Evolutionary conservation across 2,329 filamentous ascomycete species (phyloP), one percentile per base, ranked within the genome.

Genomic region (Claviceps sp.): DNA sequence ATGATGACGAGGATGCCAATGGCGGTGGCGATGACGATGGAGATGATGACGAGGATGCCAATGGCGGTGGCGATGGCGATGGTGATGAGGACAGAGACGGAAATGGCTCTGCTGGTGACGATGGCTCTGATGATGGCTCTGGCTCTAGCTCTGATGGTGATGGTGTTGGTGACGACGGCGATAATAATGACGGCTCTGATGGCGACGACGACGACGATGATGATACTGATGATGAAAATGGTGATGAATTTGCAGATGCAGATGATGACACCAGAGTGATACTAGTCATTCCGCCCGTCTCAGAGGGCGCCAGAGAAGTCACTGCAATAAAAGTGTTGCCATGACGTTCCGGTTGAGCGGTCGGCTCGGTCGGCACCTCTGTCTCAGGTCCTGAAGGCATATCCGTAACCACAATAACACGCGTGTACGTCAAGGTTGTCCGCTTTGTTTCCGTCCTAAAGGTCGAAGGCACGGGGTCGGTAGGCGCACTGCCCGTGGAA

Each of bases 391-490:
- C 26, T 5, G 45, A 53, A 11, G 54, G 9, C 14, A 6, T 20
- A 22, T 52, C 50, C 3, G 50, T 52, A 18, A 54, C 13, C 18
- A 48, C 41, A 4, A 51, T 24, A 26, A 40, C 7, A 22, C 34
- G 48, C 37, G 54, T 55, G 2, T 37, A 37, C 20, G 48, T 55
- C 41, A 45, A 14, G 5, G 24, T 20, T 5, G 45, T 50, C 37
- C 9, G 43, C 47, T 5, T 52, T 2, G 24, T 50, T 37, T 45
- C 48, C 14, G 50, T 52, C n/a, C 34, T 48, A 4, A 37, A 48
- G 6, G 47, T 54, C 30, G 47, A 48, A 9, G 30, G 57, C 42
- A 48, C 51, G 34, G 18, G n/a, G 3, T 41, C 26, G 16, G 18
- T 26, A 8, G 37, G 20, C 3, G 14, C 20, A 6, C 51, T 37